Base-by-base conservation (phyloP, 768 basidiomycete genomes). In the Cystofilobasidium bisporidii region DNA sequence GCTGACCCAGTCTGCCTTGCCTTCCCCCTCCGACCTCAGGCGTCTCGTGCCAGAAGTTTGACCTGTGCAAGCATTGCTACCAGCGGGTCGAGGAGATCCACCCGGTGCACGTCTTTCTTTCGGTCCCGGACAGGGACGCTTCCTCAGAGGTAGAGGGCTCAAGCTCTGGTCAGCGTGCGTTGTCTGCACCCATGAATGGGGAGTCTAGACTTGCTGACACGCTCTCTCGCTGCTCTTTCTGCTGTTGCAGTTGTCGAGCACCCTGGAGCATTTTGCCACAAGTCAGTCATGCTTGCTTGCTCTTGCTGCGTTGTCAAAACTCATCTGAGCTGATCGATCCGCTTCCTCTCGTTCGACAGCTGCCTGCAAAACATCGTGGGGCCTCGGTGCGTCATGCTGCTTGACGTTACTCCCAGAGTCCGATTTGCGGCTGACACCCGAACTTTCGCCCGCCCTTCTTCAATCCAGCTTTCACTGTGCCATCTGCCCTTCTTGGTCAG, bases 331-430 rank as follows among this genome's bases (percentile, higher is more conserved):
- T 20, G 26, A 40, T 12, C 2, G 24, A 56, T 17, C 53, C 53
- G 30, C 55, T 59, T 47, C 38, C 67, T 48, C 17, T 61, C 30
- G 53, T 33, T 24, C n/a, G 41, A 61, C 72, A 92, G 92, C 72
- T 97, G 92, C 75, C 78, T 88, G 67, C 85, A 86, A 71, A 90
- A 91, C 71, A 93, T 97, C 70, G 83, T 93, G 30, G 93, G 93
- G 22, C 89, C 91, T 20, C 83, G 89, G 5, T 43, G 41, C 5
- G 41, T 43, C 5, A 14, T 6, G n/a, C n/a, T n/a, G n/a, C n/a
- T n/a, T n/a, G n/a, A n/a, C n/a, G n/a, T n/a, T n/a, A n/a, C n/a
- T n/a, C n/a, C n/a, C n/a, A n/a, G n/a, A n/a, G n/a, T n/a, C n/a
- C n/a, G n/a, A n/a, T n/a, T n/a, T n/a, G n/a, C n/a, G n/a, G n/a